phyloP scores from a whole-genome alignment of 2,329 filamentous ascomycete genomes.

The Plenodomus lindquistii region DNA sequence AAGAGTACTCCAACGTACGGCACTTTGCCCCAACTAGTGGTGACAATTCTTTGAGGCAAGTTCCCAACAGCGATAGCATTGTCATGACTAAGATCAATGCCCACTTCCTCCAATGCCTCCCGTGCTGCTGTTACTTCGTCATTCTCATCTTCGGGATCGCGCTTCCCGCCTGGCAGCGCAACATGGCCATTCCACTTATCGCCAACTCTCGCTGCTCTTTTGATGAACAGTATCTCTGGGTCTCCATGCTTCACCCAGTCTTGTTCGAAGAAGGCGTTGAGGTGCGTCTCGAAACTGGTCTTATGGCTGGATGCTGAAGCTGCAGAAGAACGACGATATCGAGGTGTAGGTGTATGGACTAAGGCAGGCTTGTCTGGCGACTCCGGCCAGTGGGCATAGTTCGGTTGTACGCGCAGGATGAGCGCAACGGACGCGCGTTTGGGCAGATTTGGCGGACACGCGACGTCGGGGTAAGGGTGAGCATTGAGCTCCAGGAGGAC shows the following conservation, averaged over 20 bases:
- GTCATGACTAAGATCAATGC: constrained; percentile 59
- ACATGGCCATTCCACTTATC: constrained; percentile 73
- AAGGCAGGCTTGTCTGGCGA: constrained; percentile 22
- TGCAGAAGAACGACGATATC: constrained; percentile 32
- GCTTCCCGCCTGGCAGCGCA: constrained; percentile 68
- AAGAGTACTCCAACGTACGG: constrained; percentile 52
- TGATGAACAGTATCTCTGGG: constrained; percentile 73
- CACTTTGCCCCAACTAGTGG: constrained; percentile 67
- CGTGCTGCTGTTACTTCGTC: constrained; percentile 66
- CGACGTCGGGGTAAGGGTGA: constrained; percentile 54
- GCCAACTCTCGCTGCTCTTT: constrained; percentile 65
- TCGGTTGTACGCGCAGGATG: constrained; percentile 65
- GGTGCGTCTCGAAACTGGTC: constrained; percentile 45
- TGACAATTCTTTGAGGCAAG: constrained; percentile 67
- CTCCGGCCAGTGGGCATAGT: constrained; percentile 58
- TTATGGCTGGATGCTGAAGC: constrained; percentile 27
- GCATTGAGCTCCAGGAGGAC: constrained; percentile 49
- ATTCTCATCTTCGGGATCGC: constrained; percentile 66
- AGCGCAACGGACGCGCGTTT: constrained; percentile 69
- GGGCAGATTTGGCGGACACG: constrained; percentile 54
- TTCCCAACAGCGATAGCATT: constrained; percentile 59
- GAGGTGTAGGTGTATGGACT: constrained; percentile 16
- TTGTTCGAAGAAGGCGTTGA: constrained; percentile 65
- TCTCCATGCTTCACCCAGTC: constrained; percentile 68
- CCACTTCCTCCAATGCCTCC: constrained; percentile 69